Conservation (phyloP, 2,329 filamentous ascomycete species). For the Claviceps maximensis region DNA sequence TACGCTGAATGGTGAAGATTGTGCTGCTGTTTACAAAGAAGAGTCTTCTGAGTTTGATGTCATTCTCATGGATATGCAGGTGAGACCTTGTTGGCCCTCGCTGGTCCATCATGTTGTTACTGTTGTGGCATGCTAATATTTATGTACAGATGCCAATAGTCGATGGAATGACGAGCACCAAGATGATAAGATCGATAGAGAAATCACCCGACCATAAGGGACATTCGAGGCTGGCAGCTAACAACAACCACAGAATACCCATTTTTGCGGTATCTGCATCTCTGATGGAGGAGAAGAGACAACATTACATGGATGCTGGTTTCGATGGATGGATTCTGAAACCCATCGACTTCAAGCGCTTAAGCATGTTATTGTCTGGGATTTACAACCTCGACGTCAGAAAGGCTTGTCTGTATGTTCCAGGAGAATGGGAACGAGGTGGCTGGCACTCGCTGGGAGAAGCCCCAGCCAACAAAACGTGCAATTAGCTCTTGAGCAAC, state of each 20-base stretch:
- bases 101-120: too few species aligned
- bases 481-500: constrained; percentile 13
- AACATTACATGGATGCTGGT: constrained; percentile 60
- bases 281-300: constrained; percentile 53
- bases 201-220: constrained; percentile 31
- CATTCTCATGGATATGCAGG: constrained; percentile 87
- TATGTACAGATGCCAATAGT: constrained; percentile 75
- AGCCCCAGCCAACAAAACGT: constrained; percentile 1
- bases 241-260: constrained; percentile 59
- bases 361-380: constrained; percentile 55
- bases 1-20: constrained; percentile 76
- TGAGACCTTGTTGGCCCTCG: constrained; percentile 25
- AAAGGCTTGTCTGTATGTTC: constrained; percentile 49
- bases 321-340: constrained; percentile 91
- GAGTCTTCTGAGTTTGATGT: constrained; percentile 55
- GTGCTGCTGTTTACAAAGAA: constrained; percentile 56
- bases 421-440: constrained; percentile 70
- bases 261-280: constrained; percentile 84
- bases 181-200: constrained; percentile 69
- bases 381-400: constrained; percentile 50
- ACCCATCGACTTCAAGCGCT: constrained; percentile 67
- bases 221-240: constrained; percentile 44
- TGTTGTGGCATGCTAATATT: neutral
- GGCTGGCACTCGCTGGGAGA: constrained; percentile 54
- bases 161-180: constrained; percentile 68